Evolutionary conservation across 2,329 filamentous ascomycete species (phyloP).

Genomic region (Diaporthe amygdali): DNA sequence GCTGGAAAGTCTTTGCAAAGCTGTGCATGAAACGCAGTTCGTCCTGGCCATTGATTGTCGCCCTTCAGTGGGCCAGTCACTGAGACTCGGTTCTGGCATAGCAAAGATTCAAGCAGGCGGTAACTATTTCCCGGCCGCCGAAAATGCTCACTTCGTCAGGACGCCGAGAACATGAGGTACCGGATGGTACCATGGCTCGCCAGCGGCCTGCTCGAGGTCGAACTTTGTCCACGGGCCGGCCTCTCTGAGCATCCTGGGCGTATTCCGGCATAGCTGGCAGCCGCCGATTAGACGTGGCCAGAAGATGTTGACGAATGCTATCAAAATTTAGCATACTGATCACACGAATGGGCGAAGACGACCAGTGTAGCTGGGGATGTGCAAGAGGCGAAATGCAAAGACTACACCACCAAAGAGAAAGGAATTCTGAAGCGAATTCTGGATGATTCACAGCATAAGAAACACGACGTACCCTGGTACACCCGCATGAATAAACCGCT

Average conservation of each 20-base stretch:
- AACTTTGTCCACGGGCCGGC: constrained; percentile 57
- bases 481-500: constrained; percentile 43
- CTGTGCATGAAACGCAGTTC: too few relatives aligned
- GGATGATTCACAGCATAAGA: too few relatives aligned
- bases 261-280: constrained; percentile 56
- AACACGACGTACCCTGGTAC: constrained; percentile 45
- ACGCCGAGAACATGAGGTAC: constrained; percentile 58
- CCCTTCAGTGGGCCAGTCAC: too few relatives aligned
- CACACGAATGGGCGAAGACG: background rate
- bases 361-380: too few relatives aligned
- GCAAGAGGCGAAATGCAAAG: too few relatives aligned
- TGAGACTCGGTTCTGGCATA: background rate
- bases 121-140: background rate
- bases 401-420: too few relatives aligned
- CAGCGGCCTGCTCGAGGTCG: constrained; percentile 48
- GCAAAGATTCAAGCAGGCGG: background rate
- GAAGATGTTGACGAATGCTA: constrained; percentile 55
- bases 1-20: background rate
- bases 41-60: background rate
- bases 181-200: constrained; percentile 46
- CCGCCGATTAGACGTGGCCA: constrained; percentile 59
- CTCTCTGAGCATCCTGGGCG: constrained; percentile 49
- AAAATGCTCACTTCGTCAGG: constrained; percentile 51
- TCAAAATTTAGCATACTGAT: background rate
- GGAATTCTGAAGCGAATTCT: too few relatives aligned